Evolutionary conservation across 768 basidiomycete species (phyloP).

Genomic region (Rhizopogon vulgaris): DNA sequence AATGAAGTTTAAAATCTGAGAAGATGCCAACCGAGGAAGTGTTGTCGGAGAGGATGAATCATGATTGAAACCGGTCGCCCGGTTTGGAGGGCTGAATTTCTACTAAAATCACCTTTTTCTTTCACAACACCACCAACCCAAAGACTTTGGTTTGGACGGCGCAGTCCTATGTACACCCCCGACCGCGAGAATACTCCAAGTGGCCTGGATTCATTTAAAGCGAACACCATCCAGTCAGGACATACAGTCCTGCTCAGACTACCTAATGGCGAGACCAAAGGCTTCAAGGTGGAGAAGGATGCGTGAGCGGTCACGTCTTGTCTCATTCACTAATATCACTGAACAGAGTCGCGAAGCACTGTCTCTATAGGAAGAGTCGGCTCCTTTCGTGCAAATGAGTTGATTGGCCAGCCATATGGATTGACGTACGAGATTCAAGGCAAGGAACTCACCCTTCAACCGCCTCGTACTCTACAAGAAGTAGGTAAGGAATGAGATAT

Average conservation of each 20-base stretch:
- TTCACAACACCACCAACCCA: background rate
- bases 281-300: conserved; percentile 66
- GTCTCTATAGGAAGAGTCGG: conserved; percentile 83
- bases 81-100: too few relatives aligned
- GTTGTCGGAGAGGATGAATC: background rate
- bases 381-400: conserved; percentile 68
- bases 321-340: conserved; percentile 3
- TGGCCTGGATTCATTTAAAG: conserved; percentile 9
- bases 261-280: conserved; percentile 75
- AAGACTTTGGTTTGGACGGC: background rate
- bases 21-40: too few relatives aligned
- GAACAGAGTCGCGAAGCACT: conserved; percentile 36
- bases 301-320: conserved; percentile 41
- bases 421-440: conserved; percentile 80
- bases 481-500: conserved; percentile 46
- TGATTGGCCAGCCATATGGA: conserved; percentile 82
- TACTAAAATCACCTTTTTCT: background rate
- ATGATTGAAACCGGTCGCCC: too few relatives aligned
- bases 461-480: conserved; percentile 65
- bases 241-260: conserved; percentile 75
- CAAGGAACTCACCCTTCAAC: conserved; percentile 59
- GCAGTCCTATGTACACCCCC: conserved; percentile 10
- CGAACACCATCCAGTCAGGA: conserved; percentile 49
- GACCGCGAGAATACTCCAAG: conserved; percentile 5
- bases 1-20: background rate